A percentile compares a stretch with the other conserved stretches of the same genome.
Evolutionary conservation across 441 rosid genomes (phyloP).

Genomic region (Euphorbia celastroides): DNA sequence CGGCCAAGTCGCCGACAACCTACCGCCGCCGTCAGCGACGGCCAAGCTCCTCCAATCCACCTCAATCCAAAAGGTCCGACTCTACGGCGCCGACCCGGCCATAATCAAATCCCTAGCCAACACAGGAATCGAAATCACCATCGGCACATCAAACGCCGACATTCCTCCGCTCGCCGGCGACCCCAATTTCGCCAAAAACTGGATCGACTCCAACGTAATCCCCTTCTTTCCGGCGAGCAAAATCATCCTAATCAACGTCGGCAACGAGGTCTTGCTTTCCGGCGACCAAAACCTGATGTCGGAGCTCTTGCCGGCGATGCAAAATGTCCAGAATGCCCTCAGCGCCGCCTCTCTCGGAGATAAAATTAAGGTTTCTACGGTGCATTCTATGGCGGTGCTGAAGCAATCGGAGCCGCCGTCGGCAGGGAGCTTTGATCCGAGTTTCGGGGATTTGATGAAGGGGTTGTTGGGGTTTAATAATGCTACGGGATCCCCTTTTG

Average conservation of each 20-base stretch:
- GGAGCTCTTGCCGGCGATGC: slow-evolving; percentile 72
- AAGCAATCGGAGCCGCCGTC: slow-evolving; percentile 79
- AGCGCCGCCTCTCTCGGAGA: slow-evolving; percentile 49
- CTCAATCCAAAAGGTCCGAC: slow-evolving; percentile 60
- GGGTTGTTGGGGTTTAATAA: slow-evolving; percentile 58
- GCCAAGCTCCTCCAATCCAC: slow-evolving; percentile 82
- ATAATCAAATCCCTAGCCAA: slow-evolving; percentile 71
- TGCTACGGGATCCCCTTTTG: slow-evolving; percentile 72
- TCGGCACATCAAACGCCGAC: slow-evolving; percentile 59
- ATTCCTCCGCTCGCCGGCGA: slow-evolving; percentile 67
- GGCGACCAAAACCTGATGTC: slow-evolving; percentile 45
- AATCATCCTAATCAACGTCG: slow-evolving; percentile 65
- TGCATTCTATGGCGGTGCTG: slow-evolving; percentile 71
- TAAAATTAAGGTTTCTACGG: slow-evolving; percentile 74
- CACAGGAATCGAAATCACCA: slow-evolving; percentile 65
- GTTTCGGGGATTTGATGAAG: slow-evolving; percentile 50
- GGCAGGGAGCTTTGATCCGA: slow-evolving; percentile 45
- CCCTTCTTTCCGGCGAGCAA: slow-evolving; percentile 79
- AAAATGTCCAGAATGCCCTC: slow-evolving; percentile 65
- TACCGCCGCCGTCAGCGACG: slow-evolving; percentile 62
- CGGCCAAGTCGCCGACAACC: slow-evolving; percentile 75
- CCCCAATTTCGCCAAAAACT: slow-evolving; percentile 51
- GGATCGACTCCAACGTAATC: slow-evolving; percentile 58
- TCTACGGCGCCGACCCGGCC: slow-evolving; percentile 70
- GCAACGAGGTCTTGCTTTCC: slow-evolving; percentile 64